Base-by-base conservation (phyloP, 306 rosid genomes). In the Parietaria judaica region DNA sequence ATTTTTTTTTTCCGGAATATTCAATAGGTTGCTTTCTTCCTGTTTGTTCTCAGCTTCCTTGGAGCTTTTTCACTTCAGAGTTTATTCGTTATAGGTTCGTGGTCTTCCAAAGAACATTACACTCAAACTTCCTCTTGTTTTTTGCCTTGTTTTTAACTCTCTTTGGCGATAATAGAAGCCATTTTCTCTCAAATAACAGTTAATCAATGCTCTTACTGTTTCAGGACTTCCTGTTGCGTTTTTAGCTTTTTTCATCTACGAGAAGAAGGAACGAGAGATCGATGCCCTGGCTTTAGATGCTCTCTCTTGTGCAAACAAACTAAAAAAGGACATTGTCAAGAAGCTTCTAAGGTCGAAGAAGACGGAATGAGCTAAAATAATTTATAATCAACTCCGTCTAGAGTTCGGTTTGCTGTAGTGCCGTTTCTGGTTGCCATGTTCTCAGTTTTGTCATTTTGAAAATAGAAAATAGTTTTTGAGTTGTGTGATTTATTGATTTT, bases 181-280 rank as follows among this genome's bases (percentile, higher is more conserved):
- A 39, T 65, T 13, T 64, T 17, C 1, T 52, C 23, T 16, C 17
- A 10, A 6, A 7, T 38, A 65, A 39, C 17, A 38, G 52, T 7
- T 8, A 23, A 36, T 11, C 31, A 60, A 31, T 38, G 43, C 47
- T 66, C 44, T 56, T 66, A 23, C 76, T 61, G 54, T 78, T 83
- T 67, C 92, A 91, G 96, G 86, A 46, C 63, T 86, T 68, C 66
- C 78, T 51, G 31, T 73, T 56, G 85, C 84, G 47, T 88, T 92
- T 64, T 36, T 80, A 61, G 88, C 71, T 71, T 86, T 86, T 81
- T 80, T 72, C 63, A 56, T 79, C 14, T 88, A 92, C 60, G 98
- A 92, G 72, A 79, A 79, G 78, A 78, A 86, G 75, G 96, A 92
- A 72, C 76, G 84, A 73, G 87, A 79, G 59, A 82, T 92, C 50